Percentiles rank a stretch among this genome's conserved stretches.
phyloP scores from a whole-genome alignment of 345 rosid genomes.

The Melaleuca quinquenervia region DNA sequence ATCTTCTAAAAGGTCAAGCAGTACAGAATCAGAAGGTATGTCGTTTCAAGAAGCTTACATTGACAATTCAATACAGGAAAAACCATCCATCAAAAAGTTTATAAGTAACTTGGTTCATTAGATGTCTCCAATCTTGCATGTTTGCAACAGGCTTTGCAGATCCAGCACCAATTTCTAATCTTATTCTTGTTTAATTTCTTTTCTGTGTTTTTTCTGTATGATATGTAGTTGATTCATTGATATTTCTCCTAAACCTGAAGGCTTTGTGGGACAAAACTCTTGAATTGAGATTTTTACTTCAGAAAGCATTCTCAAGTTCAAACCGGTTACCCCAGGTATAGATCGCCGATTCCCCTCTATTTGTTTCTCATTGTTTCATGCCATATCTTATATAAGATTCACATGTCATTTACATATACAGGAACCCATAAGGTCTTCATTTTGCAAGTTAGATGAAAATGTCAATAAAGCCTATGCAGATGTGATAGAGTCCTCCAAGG shows the following conservation, averaged over 20 bases:
- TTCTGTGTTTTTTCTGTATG: not conserved
- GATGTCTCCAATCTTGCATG: not conserved
- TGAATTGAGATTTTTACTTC: conserved; percentile 80
- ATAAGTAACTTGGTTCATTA: not conserved
- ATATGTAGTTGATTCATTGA: not conserved
- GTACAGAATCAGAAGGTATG: conserved; percentile 84
- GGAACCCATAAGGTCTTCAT: conserved; percentile 58
- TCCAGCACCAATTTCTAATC: not conserved
- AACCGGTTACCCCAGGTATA: conserved; percentile 76
- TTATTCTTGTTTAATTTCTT: not conserved
- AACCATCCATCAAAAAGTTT: not conserved
- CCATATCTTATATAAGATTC: not conserved
- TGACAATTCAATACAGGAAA: not conserved
- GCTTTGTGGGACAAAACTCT: conserved; percentile 79
- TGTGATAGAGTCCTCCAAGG: conserved; percentile 47
- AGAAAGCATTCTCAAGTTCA: conserved; percentile 64
- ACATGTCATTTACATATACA: conserved; percentile 2
- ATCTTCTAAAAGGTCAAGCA: conserved; percentile 77
- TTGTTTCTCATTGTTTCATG: not conserved
- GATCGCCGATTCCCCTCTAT: not conserved
- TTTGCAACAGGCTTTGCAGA: not conserved
- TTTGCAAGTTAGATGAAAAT: conserved; percentile 41
- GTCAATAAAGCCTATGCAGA: conserved; percentile 53
- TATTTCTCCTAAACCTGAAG: conserved; percentile 16
- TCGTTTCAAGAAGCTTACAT: not conserved